Conservation (phyloP, 768 basidiomycete species). For the Epithele typhae region DNA sequence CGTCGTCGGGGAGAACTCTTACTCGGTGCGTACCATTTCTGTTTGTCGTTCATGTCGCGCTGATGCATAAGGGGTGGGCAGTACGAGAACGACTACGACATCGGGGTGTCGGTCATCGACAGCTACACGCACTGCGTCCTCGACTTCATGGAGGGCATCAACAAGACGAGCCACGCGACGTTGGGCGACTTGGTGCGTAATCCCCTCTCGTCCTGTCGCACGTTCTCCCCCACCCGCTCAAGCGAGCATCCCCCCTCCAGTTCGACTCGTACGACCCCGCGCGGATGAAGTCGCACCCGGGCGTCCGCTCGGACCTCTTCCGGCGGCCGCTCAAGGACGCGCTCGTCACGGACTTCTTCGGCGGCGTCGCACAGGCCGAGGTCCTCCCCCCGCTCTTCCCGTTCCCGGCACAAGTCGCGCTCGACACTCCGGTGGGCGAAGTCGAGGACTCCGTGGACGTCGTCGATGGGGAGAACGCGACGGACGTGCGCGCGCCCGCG, state of each 20-base stretch:
- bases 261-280: conserved; percentile 74
- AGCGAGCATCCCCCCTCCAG: too few species aligned
- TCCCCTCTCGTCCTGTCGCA: neutral
- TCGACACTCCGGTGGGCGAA: too few species aligned
- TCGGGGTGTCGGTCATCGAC: conserved; percentile 96
- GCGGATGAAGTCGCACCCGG: conserved; percentile 79
- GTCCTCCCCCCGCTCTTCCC: conserved; percentile 29
- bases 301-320: conserved; percentile 87
- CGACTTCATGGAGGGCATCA: conserved; percentile 86
- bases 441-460: too few species aligned
- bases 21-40: conserved; percentile 58
- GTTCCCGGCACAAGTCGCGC: neutral
- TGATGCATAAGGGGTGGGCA: too few species aligned
- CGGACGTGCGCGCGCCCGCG: neutral
- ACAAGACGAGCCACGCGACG: conserved; percentile 80
- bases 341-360: conserved; percentile 64
- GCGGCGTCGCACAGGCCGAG: conserved; percentile 82
- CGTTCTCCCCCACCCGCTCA: neutral
- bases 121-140: conserved; percentile 90
- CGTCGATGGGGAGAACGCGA: neutral
- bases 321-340: conserved; percentile 54
- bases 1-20: conserved; percentile 81
- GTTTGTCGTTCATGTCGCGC: too few species aligned
- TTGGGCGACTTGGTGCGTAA: conserved; percentile 78
- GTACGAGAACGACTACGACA: conserved; percentile 91